Base-by-base conservation (phyloP, 2,329 filamentous ascomycete species). In the Scytalidium sp. region DNA sequence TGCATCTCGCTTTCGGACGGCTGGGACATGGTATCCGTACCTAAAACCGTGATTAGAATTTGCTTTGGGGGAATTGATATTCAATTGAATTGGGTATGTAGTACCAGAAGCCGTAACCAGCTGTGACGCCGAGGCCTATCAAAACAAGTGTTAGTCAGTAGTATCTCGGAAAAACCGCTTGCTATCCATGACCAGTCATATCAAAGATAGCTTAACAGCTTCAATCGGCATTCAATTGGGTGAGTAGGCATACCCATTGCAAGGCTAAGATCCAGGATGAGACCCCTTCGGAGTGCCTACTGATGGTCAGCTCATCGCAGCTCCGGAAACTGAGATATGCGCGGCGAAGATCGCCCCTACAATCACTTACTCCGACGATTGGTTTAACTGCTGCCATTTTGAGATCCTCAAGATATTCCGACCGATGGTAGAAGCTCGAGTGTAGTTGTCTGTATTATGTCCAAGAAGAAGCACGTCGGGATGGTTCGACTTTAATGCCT, bases 211-310 rank as follows among this genome's bases (percentile, higher is more conserved):
- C 15, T 15, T 15, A 5, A n/a, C 13, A 36, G 15, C 17, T 15
- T 36, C 32, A 7, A n/a, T n/a, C 32, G 17, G 32, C 13, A 15
- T 8, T n/a, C 15, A 36, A 36, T 36, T 36, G 6, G 17, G 17
- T 36, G 32, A 15, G 32, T 8, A 36, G 32, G 5, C 77, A 60
- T 68, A 81, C 78, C 78, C 63, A 78, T 69, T 54, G 76, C 75
- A 64, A 80, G 73, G 56, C 75, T 75, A 60, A 82, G 70, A 64
- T 82, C 78, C 64, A 82, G 74, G 62, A 82, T 77, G 57, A 81
- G 68, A 65, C 75, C 71, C 65, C 76, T 70, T 62, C 77, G 76
- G 71, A 81, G 76, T 77, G 81, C 81, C 78, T 81, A 63, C 19
- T 54, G 48, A 50, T 57, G 57, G 54, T 66, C 56, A 66, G 63